These are phyloP conservation scores for Teunomyces stri DNA, from an alignment of 805 yeast species.

Conservation along the genomic window DNA sequence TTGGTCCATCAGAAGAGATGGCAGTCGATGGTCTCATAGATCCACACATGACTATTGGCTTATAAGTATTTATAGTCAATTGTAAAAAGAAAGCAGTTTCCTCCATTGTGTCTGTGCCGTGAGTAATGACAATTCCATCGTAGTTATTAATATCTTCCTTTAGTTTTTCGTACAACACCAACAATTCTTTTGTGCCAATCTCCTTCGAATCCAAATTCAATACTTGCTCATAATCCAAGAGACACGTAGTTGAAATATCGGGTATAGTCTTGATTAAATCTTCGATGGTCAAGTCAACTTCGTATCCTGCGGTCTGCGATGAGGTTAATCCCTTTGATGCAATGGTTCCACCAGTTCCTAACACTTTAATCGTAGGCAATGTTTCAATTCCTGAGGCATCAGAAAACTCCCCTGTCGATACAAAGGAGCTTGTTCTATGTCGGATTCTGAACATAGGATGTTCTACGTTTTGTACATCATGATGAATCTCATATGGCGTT, in stretches of 20 bases:
- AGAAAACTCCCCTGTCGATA: constrained; percentile 13
- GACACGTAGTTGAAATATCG: constrained; percentile 52
- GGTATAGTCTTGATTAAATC: constrained; percentile 55
- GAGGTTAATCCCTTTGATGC: constrained; percentile 50
- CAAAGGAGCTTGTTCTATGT: constrained; percentile 33
- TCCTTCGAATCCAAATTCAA: constrained; percentile 63
- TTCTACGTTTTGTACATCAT: constrained; percentile 23
- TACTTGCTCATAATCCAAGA: constrained; percentile 60
- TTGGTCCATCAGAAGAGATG: constrained; percentile 69
- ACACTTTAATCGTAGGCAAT: constrained; percentile 43
- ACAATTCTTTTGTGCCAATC: constrained; percentile 45
- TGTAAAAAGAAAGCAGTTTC: constrained; percentile 67
- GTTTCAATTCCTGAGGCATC: constrained; percentile 9
- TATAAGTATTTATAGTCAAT: constrained; percentile 37
- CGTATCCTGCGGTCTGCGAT: constrained; percentile 53
- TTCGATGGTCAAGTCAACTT: constrained; percentile 50
- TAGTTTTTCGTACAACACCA: constrained; percentile 46
- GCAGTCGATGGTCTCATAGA: constrained; percentile 75
- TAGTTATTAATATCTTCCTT: constrained; percentile 42
- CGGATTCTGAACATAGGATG: constrained; percentile 35
- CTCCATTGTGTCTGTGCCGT: constrained; percentile 70
- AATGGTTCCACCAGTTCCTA: constrained; percentile 61
- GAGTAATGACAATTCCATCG: constrained; percentile 65
- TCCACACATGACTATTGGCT: constrained; percentile 69
- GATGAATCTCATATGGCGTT: constrained; percentile 17